These are phyloP conservation scores for Actinidia chinensis DNA, from an alignment of 179 eudicot species.

Conservation along the genomic window DNA sequence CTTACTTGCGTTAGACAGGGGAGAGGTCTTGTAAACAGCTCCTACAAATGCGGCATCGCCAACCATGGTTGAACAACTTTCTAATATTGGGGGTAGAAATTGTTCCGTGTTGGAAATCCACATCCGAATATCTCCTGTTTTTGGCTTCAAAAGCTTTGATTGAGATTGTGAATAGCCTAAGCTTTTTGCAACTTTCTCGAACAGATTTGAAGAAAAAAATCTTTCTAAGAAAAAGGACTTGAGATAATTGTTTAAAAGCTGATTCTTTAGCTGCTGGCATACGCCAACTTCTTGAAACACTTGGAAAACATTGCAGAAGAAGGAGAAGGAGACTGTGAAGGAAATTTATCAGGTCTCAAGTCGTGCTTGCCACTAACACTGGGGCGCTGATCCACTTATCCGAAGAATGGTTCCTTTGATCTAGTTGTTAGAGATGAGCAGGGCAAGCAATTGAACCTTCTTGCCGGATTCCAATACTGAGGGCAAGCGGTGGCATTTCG, in stretches of 20 bases:
- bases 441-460: conserved; percentile 93
- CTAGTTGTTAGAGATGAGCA: conserved; percentile 85
- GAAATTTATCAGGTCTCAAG: conserved; percentile 65
- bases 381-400: conserved; percentile 81
- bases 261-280: conserved; percentile 92
- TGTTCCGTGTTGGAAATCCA: too few relatives aligned
- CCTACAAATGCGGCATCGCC: too few relatives aligned
- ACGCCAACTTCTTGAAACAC: conserved; percentile 82
- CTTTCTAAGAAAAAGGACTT: conserved; percentile 78
- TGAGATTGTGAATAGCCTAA: conserved; percentile 60
- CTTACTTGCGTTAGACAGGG: too few relatives aligned
- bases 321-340: conserved; percentile 72
- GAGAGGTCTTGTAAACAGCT: too few relatives aligned
- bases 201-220: conserved; percentile 73
- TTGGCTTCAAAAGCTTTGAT: conserved; percentile 73
- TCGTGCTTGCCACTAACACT: conserved; percentile 80
- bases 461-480: conserved; percentile 77
- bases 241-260: conserved; percentile 66
- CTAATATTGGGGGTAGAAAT: too few relatives aligned
- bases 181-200: conserved; percentile 47
- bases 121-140: too few relatives aligned
- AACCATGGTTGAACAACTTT: too few relatives aligned
- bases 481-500: conserved; percentile 79
- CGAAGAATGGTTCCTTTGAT: conserved; percentile 71
- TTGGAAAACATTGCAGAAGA: conserved; percentile 71